Conservation (phyloP, 306 rosid genomes). For the Crataegus laevigata region DNA sequence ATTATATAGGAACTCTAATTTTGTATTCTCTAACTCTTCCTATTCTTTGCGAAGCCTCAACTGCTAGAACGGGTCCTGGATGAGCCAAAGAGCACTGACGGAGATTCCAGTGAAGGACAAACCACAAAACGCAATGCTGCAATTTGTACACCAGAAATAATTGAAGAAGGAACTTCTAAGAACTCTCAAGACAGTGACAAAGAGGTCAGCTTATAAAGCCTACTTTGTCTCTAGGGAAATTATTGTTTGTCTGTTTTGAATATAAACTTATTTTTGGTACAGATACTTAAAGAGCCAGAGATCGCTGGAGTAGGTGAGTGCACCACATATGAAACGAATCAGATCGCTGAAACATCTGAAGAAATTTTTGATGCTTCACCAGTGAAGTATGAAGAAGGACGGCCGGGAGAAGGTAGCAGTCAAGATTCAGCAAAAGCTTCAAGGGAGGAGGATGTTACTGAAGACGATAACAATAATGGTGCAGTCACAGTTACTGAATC, state of each 20-base stretch:
- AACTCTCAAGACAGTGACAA: slow-evolving; percentile 6
- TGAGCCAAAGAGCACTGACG: neutral
- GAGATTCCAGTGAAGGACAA: slow-evolving; percentile 12
- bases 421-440: slow-evolving; percentile 6
- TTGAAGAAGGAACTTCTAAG: slow-evolving; percentile 8
- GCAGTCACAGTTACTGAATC: neutral
- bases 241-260: neutral
- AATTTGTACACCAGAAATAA: slow-evolving; percentile 4
- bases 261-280: slow-evolving; percentile 3
- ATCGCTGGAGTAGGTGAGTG: slow-evolving; percentile 7
- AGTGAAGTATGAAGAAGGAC: slow-evolving; percentile 16
- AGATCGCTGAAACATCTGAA: neutral
- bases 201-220: slow-evolving; percentile 12
- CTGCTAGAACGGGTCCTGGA: neutral
- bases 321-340: slow-evolving; percentile 1
- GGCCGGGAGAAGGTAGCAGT: neutral
- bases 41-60: neutral
- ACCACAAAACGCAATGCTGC: slow-evolving; percentile 1
- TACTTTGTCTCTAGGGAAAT: neutral
- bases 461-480: neutral
- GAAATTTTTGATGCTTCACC: neutral
- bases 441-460: slow-evolving; percentile 3
- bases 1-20: too few relatives aligned
- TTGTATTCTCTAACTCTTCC: neutral
- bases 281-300: slow-evolving; percentile 10